These are phyloP conservation scores for Kockovaella imperatae DNA, from an alignment of 768 basidiomycete genomes.

Conservation along the genomic window DNA sequence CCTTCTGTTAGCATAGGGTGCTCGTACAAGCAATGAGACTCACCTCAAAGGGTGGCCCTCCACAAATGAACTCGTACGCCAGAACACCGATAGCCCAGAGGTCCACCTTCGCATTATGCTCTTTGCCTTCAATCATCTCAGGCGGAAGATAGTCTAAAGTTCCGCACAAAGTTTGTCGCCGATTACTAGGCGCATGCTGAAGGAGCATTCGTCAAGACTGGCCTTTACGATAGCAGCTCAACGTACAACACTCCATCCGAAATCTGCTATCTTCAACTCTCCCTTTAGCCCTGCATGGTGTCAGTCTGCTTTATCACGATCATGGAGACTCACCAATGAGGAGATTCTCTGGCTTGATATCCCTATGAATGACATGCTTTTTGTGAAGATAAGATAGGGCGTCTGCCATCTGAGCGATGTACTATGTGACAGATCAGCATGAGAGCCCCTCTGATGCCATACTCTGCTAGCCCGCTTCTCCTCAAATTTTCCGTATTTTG, in stretches of 20 bases:
- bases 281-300: slow-evolving; percentile 57
- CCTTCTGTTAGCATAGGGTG: neutral
- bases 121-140: slow-evolving; percentile 92
- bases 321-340: slow-evolving; percentile 56
- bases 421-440: slow-evolving; percentile 48
- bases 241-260: slow-evolving; percentile 72
- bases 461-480: slow-evolving; percentile 70
- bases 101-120: slow-evolving; percentile 85
- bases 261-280: slow-evolving; percentile 95
- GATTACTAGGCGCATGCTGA: slow-evolving; percentile 76
- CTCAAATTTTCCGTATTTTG: slow-evolving; percentile 73
- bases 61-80: slow-evolving; percentile 86
- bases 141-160: slow-evolving; percentile 95
- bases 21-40: slow-evolving; percentile 1
- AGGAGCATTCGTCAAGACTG: neutral
- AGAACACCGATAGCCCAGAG: slow-evolving; percentile 97
- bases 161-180: slow-evolving; percentile 80
- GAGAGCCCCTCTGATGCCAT: slow-evolving; percentile 15
- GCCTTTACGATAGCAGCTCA: neutral
- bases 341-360: slow-evolving; percentile 98
- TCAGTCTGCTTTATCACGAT: neutral
- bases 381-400: slow-evolving; percentile 82
- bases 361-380: slow-evolving; percentile 97
- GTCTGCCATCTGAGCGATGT: slow-evolving; percentile 97
- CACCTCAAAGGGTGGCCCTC: slow-evolving; percentile 71